Evolutionary conservation across 2,329 filamentous ascomycete species (phyloP).

Genomic region (Bipolaris cookei): DNA sequence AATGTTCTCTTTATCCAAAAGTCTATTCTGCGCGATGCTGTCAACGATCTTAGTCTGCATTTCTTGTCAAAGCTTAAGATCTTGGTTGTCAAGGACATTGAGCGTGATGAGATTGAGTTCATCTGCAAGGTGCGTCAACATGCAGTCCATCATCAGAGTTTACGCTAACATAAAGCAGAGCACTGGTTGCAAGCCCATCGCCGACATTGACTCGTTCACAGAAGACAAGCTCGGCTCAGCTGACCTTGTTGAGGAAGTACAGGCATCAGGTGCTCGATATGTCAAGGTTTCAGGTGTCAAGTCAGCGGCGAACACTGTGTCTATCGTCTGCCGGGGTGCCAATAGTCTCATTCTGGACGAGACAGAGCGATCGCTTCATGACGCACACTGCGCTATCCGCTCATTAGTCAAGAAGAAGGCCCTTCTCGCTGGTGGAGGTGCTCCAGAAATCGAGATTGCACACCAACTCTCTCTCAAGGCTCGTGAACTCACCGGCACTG

Average conservation of each 20-base stretch:
- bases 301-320: slow-evolving; percentile 82
- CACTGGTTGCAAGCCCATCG: slow-evolving; percentile 97
- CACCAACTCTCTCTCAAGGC: slow-evolving; percentile 82
- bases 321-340: slow-evolving; percentile 90
- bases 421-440: slow-evolving; percentile 95
- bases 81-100: slow-evolving; percentile 94
- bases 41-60: slow-evolving; percentile 96
- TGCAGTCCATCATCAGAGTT: slow-evolving; percentile 16
- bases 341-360: slow-evolving; percentile 95
- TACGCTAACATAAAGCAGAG: slow-evolving; percentile 56
- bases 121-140: slow-evolving; percentile 74
- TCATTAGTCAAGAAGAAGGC: slow-evolving; percentile 99
- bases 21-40: slow-evolving; percentile 94
- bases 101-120: slow-evolving; percentile 98
- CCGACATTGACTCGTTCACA: slow-evolving; percentile 97
- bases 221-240: slow-evolving; percentile 97
- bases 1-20: slow-evolving; percentile 98
- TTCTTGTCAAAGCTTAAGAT: slow-evolving; percentile 98
- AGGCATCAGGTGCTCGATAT: slow-evolving; percentile 85
- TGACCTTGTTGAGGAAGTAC: slow-evolving; percentile 90
- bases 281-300: slow-evolving; percentile 95
- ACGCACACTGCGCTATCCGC: slow-evolving; percentile 95
- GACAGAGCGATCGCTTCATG: slow-evolving; percentile 94
- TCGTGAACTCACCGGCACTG: slow-evolving; percentile 84
- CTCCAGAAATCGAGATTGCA: slow-evolving; percentile 95